Base-by-base conservation (phyloP, 352 stramenopile species). In the Aphanomyces astaci region DNA sequence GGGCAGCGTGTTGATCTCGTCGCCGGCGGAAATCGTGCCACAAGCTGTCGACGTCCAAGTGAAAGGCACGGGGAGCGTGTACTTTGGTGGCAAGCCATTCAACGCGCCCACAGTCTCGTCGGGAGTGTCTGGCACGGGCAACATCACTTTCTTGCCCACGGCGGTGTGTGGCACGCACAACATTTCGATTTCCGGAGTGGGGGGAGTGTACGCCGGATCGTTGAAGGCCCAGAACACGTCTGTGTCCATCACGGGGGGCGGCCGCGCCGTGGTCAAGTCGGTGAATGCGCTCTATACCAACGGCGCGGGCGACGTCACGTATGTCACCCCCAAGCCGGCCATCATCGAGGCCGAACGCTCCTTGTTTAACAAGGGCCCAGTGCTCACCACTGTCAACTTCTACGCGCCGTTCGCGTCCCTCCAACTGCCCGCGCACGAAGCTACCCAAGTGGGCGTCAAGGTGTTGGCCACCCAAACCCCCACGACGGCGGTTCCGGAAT, bases 61-160 rank as follows among this genome's bases (percentile, higher is more conserved):
- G 15, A 27, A 45, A 27, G 62, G 62, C n/a, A 33, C 40, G 11
- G 62, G 62, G 10, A 68, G 62, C 51, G 62, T 59, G 28, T 59
- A 45, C 25, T 68, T 46, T 32, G 36, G n/a, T n/a, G 62, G 62
- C 30, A 56, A 52, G 1, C 30, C 24, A 5, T 45, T 68, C 24
- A 59, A 68, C 24, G 62, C 31, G 24, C 62, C 51, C 17, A 48
- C n/a, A 1, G 32, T 68, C 25, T 24, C 46, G n/a, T 68, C 62
- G 17, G 51, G 39, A 3, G 30, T 68, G 4, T 43, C 62, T 4
- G 62, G 62, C 25, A 31, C 62, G 4, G 62, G 62, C 28, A 68
- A 60, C 51, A 68, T 68, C 22, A 68, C 49, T n/a, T 68, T 60
- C n/a, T 28, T 59, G 2, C 62, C 62, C 22, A 62, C 62, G 11